These are phyloP conservation scores for Cupressus sempervirens DNA, from an alignment of 75 land plant genomes.

Conservation along the genomic window DNA sequence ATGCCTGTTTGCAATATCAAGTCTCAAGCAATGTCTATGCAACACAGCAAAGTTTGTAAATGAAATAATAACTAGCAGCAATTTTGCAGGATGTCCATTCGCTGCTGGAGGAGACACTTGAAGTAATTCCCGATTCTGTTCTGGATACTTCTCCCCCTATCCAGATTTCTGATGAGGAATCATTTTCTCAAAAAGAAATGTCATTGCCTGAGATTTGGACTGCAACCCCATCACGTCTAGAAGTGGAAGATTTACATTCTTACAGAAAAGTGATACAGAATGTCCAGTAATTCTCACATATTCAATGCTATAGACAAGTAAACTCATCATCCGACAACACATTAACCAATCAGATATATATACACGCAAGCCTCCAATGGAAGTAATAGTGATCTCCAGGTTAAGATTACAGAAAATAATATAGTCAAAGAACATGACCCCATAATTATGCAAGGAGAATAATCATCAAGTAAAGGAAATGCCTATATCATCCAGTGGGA, in stretches of 20 bases:
- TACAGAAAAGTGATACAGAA: not conserved
- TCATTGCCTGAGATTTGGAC: not conserved
- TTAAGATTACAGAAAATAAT: not conserved
- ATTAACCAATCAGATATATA: not conserved
- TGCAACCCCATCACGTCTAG: not conserved
- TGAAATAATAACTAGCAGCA: not conserved
- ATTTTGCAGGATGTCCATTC: constrained; percentile 9
- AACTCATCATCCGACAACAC: too few relatives aligned
- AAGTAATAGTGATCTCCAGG: not conserved
- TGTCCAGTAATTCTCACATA: not conserved
- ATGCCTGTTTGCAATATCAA: not conserved
- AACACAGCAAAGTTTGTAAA: constrained; percentile 1
- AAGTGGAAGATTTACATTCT: not conserved
- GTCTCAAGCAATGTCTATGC: not conserved
- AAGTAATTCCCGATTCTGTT: constrained; percentile 7
- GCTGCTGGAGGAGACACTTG: not conserved
- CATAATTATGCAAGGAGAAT: not conserved
- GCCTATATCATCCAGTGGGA: not conserved
- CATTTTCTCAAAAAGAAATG: not conserved
- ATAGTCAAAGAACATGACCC: not conserved
- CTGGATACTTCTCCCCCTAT: constrained; percentile 1
- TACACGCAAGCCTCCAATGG: not conserved
- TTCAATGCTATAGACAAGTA: not conserved
- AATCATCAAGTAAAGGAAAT: not conserved
- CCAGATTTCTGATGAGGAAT: constrained; percentile 2